Evolutionary conservation across 495 filamentous ascomycete species (phyloP).

Genomic region (Penicillium robsamsonii): DNA sequence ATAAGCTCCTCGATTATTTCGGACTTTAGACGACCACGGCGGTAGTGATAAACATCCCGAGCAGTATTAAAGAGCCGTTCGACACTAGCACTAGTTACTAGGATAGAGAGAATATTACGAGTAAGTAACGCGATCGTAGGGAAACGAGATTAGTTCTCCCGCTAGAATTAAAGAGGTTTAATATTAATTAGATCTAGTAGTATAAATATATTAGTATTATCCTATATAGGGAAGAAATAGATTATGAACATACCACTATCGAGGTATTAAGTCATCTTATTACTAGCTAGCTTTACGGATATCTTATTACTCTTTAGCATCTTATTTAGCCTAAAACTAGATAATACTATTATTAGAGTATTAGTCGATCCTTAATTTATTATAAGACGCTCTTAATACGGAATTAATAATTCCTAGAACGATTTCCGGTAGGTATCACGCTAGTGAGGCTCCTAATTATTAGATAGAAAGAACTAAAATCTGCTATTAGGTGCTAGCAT

Average conservation of each 20-base stretch:
- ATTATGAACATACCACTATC: background rate
- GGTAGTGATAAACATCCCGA: too few species aligned
- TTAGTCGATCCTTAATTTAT: too few species aligned
- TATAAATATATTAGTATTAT: slow-evolving; percentile 3
- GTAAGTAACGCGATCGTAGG: background rate
- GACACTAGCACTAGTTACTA: background rate
- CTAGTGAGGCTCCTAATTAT: slow-evolving; percentile 4
- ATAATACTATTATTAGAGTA: too few species aligned
- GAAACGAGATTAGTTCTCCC: background rate
- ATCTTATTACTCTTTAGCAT: too few species aligned
- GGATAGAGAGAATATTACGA: slow-evolving; percentile 1
- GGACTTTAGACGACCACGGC: background rate
- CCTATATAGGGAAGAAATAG: background rate
- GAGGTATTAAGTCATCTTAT: background rate
- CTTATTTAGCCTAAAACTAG: too few species aligned
- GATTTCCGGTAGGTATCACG: background rate
- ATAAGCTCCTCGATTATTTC: background rate
- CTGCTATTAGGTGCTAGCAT: slow-evolving; percentile 8
- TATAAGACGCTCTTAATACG: too few species aligned
- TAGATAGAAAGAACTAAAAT: slow-evolving; percentile 13
- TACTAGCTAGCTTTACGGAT: too few species aligned
- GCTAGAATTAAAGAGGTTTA: slow-evolving; percentile 1
- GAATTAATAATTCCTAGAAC: background rate
- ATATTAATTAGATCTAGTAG: slow-evolving; percentile 1
- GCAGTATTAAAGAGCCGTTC: too few species aligned